A percentile compares a stretch with the other conserved stretches of the same genome.
Evolutionary conservation across 1,139 yeast species (phyloP).

Genomic region (Sugiyamaella sp.): DNA sequence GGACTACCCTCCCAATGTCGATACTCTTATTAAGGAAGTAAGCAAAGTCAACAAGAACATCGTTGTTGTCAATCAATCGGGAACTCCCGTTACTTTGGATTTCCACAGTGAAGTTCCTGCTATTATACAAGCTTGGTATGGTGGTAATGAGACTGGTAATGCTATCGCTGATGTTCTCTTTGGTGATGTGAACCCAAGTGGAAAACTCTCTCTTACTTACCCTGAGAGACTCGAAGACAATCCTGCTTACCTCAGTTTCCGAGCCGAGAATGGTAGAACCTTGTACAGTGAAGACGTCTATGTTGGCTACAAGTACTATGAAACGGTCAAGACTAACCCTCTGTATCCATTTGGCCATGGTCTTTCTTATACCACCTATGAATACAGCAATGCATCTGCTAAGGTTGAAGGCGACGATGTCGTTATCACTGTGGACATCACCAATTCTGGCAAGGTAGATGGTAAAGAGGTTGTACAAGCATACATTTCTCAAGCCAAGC

Average conservation of each 20-base stretch:
- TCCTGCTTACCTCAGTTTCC: slow-evolving; percentile 53
- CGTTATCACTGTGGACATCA: slow-evolving; percentile 47
- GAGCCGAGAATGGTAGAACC: slow-evolving; percentile 54
- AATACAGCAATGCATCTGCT: slow-evolving; percentile 38
- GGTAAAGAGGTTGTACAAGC: slow-evolving; percentile 55
- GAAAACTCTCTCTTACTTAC: slow-evolving; percentile 62
- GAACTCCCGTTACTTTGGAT: slow-evolving; percentile 64
- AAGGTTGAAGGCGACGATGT: slow-evolving; percentile 40
- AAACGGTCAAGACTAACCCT: slow-evolving; percentile 50
- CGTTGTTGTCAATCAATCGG: slow-evolving; percentile 61
- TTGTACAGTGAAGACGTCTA: slow-evolving; percentile 60
- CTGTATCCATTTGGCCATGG: slow-evolving; percentile 66
- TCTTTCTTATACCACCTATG: slow-evolving; percentile 57
- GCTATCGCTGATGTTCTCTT: slow-evolving; percentile 61
- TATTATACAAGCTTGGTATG: slow-evolving; percentile 55
- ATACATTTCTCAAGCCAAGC: slow-evolving; percentile 47
- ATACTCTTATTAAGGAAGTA: slow-evolving; percentile 52
- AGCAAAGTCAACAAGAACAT: slow-evolving; percentile 54
- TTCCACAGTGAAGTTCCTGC: slow-evolving; percentile 55
- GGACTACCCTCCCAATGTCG: slow-evolving; percentile 54
- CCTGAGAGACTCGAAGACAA: slow-evolving; percentile 52
- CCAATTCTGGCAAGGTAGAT: slow-evolving; percentile 47
- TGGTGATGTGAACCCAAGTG: slow-evolving; percentile 68
- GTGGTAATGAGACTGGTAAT: slow-evolving; percentile 54
- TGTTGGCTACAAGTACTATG: slow-evolving; percentile 64